Percentiles rank a stretch among this genome's conserved stretches.
These are phyloP conservation scores for Hirsutella rhossiliensis DNA, from an alignment of 2,329 filamentous ascomycete species.

Conservation along the genomic window DNA sequence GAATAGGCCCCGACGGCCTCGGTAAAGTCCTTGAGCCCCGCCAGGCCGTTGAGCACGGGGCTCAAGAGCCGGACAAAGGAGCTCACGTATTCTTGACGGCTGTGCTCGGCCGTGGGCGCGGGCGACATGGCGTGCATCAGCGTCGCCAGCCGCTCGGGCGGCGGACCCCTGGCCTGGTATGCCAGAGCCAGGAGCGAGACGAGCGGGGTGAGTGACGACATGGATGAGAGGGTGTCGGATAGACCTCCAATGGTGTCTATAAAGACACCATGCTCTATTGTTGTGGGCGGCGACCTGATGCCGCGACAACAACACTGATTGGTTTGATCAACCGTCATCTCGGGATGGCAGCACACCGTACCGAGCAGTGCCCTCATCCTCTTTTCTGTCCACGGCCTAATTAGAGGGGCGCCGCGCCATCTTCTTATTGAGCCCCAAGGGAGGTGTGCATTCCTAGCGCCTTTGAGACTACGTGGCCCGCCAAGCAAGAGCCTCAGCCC, in stretches of 20 bases:
- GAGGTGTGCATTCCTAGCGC: too few relatives aligned
- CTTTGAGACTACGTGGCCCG: too few relatives aligned
- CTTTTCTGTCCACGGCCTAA: too few relatives aligned
- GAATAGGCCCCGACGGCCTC: conserved; percentile 17
- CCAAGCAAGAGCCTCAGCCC: too few relatives aligned
- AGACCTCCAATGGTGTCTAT: conserved; percentile 16
- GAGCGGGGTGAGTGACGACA: conserved; percentile 18
- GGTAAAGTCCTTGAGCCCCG: conserved; percentile 19
- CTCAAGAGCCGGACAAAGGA: conserved; percentile 17
- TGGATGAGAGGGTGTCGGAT: conserved; percentile 17
- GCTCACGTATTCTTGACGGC: conserved; percentile 15
- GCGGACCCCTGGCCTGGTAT: conserved; percentile 16
- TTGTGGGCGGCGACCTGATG: conserved; percentile 14
- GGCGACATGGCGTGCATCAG: conserved; percentile 19
- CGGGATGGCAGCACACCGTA: too few relatives aligned
- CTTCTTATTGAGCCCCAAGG: too few relatives aligned
- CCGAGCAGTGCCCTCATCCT: too few relatives aligned
- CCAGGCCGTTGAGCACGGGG: conserved; percentile 22
- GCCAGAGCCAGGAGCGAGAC: conserved; percentile 21
- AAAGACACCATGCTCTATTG: conserved; percentile 9
- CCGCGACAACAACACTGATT: conserved; percentile 10
- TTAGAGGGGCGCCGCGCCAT: too few relatives aligned
- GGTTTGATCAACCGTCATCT: conserved; percentile 13
- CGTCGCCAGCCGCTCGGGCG: conserved; percentile 16
- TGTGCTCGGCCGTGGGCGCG: conserved; percentile 5